These are phyloP conservation scores for Tulasnella sp. DNA, from an alignment of 768 basidiomycete species.

Conservation along the genomic window DNA sequence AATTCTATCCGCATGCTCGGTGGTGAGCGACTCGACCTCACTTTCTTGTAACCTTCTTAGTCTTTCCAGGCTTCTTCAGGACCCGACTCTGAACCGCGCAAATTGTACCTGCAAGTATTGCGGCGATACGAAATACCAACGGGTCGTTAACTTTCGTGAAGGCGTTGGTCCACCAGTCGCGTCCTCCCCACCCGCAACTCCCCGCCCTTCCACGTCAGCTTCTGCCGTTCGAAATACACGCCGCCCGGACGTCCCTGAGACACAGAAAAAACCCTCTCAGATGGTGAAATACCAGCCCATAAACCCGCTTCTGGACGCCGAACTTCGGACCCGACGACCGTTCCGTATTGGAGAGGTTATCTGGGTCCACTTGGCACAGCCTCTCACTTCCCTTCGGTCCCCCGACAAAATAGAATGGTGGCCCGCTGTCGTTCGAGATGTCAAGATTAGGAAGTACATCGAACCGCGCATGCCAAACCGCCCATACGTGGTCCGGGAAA, in stretches of 20 bases:
- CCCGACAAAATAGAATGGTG: conserved; percentile 49
- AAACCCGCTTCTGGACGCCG: not conserved
- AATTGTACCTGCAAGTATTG: conserved; percentile 22
- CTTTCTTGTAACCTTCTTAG: conserved; percentile 43
- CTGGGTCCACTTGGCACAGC: conserved; percentile 26
- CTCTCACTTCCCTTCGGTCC: conserved; percentile 33
- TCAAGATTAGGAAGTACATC: conserved; percentile 37
- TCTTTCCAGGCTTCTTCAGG: conserved; percentile 15
- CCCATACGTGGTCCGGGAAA: conserved; percentile 51
- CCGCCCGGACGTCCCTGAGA: not conserved
- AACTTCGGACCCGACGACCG: not conserved
- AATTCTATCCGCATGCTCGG: conserved; percentile 72
- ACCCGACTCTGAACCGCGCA: conserved; percentile 11
- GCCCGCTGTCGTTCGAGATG: conserved; percentile 58
- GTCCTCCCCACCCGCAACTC: not conserved
- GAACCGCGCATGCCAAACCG: conserved; percentile 26
- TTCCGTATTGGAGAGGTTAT: conserved; percentile 10
- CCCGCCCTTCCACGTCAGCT: not conserved
- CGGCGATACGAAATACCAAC: conserved; percentile 16
- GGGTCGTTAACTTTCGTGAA: conserved; percentile 18
- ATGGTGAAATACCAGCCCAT: not conserved
- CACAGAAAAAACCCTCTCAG: too few species aligned
- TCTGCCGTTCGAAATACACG: not conserved
- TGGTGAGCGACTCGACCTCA: conserved; percentile 47
- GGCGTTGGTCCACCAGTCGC: conserved; percentile 6